Base-by-base conservation (phyloP, 768 basidiomycete species). In the Ramaria sp. region DNA sequence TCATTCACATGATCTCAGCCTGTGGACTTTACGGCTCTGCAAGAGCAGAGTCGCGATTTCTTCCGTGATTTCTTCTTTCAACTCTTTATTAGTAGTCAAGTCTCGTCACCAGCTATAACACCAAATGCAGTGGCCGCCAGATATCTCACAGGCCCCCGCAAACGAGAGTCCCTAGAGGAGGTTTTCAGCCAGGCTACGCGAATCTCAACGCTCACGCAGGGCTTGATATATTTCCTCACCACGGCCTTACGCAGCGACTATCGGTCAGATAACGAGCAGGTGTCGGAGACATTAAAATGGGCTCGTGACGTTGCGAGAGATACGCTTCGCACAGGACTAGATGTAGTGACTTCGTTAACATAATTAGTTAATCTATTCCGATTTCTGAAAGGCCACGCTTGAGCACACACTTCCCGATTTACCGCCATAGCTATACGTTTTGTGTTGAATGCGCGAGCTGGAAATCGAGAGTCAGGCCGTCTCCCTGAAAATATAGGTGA, bases 21-120 rank as follows among this genome's bases (percentile, higher is more conserved):
- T 17, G 76, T 98, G 47, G 89, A 95, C 65, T 97, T 98, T 65
- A 86, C 83, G 0, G 58, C 72, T 0, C 76, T 95, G 50, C 85
- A 88, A 60, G 68, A 80, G 4, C 77, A 77, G 57, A 80, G 87
- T 6, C 72, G 65, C 1, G 68, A 67, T 15, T 98, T 97, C 69
- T 72, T 98, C 43, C 73, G 72, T 56, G 81, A 84, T 56, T 71
- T 97, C 52, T 73, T 97, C 58, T 69, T 75, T 7, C 77, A 86
- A 53, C 67, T 90, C 19, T 80, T 96, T 63, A 68, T 90, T 56
- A 81, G 78, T 53, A 87, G 84, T 42, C 95, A 98, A 68, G 75
- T 79, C 0, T 63, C 80, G 0, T 84, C 85, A 0, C 92, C 94
- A 0, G 64, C 11, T 71, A 88, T 42, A 69, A 67, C 24, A 61